A percentile compares a stretch with the other conserved stretches of the same genome.
phyloP scores from a whole-genome alignment of 2,329 filamentous ascomycete species.

The Thelonectria blattea region DNA sequence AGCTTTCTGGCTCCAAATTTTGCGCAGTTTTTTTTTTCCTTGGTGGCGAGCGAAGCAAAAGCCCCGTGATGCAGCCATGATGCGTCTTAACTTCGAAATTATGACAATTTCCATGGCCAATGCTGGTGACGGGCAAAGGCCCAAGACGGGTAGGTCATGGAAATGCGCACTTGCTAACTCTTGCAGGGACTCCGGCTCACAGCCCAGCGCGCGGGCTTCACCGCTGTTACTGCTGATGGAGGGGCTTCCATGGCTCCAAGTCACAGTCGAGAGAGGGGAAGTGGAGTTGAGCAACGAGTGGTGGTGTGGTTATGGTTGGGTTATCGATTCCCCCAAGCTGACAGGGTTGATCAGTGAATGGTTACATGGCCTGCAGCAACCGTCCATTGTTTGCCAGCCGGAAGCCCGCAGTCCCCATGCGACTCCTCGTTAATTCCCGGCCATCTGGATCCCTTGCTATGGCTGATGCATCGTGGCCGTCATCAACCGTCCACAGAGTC shows the following conservation, averaged over 20 bases:
- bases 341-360: not conserved
- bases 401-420: not conserved
- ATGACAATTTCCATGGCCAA: not conserved
- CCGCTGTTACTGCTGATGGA: constrained; percentile 3
- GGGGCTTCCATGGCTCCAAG: not conserved
- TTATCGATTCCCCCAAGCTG: not conserved
- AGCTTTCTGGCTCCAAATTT: not conserved
- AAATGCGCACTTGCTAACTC: not conserved
- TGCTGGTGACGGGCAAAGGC: not conserved
- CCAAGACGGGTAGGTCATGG: not conserved
- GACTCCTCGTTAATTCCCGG: not conserved
- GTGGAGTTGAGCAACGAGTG: constrained; percentile 2
- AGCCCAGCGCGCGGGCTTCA: not conserved
- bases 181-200: not conserved
- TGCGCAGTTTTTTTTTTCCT: not conserved
- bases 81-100: not conserved
- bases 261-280: not conserved
- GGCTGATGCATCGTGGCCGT: no score
- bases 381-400: not conserved
- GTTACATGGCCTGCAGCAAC: not conserved
- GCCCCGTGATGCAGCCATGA: not conserved
- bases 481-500: not conserved
- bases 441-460: not conserved
- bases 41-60: not conserved
- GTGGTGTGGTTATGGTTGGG: constrained; percentile 5